Percentiles rank a stretch among this genome's conserved stretches.
These are phyloP conservation scores for Schizophyllum amplum DNA, from an alignment of 1,284 basidiomycete species.

Conservation along the genomic window DNA sequence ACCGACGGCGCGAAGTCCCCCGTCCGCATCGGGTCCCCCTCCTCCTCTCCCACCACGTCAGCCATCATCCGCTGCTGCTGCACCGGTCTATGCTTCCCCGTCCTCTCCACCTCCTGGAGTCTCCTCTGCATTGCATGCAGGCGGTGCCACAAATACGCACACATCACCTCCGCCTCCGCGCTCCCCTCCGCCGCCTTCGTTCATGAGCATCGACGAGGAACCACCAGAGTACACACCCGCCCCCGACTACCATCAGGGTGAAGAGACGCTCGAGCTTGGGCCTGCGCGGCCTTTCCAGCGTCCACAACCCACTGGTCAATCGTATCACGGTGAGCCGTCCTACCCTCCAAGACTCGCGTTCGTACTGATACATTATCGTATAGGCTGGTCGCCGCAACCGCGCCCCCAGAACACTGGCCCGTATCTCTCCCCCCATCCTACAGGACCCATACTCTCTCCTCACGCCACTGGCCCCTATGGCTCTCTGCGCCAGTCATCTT, in stretches of 20 bases:
- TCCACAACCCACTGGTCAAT: constrained; percentile 18
- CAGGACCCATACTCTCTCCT: constrained; percentile 6
- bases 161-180: not conserved
- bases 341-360: constrained; percentile 10
- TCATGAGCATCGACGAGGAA: constrained; percentile 31
- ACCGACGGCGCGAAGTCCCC: not conserved
- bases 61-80: too few relatives aligned
- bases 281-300: constrained; percentile 55
- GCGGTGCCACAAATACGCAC: not conserved
- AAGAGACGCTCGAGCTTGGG: constrained; percentile 52
- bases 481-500: too few relatives aligned
- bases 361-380: constrained; percentile 6
- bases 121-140: not conserved
- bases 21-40: not conserved
- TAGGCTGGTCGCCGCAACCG: constrained; percentile 8
- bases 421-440: not conserved
- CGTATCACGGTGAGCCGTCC: constrained; percentile 3
- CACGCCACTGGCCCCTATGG: constrained; percentile 5
- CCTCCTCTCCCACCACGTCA: not conserved
- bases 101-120: not conserved
- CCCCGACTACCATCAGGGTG: constrained; percentile 45
- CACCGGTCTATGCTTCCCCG: not conserved
- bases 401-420: constrained; percentile 7
- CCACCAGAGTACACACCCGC: constrained; percentile 61
- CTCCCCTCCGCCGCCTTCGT: not conserved